phyloP scores from a whole-genome alignment of 768 basidiomycete genomes.

The Boletus tomentosulus region DNA sequence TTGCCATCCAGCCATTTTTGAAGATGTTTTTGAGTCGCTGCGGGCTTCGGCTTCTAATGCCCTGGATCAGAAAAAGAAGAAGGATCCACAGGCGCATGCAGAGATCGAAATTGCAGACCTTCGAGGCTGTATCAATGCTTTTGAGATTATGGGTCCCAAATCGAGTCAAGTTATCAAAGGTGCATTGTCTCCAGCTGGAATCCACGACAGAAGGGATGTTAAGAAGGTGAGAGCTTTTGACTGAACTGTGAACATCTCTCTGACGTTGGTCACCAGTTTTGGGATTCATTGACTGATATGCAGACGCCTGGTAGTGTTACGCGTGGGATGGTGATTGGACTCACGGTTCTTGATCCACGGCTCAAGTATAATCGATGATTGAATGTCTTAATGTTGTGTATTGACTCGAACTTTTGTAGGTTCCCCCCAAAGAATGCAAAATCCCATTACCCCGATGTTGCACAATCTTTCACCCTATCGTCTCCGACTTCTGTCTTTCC shows the following conservation, averaged over 20 bases:
- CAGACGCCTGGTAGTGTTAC: slow-evolving; percentile 67
- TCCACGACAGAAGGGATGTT: slow-evolving; percentile 52
- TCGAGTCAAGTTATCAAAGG: slow-evolving; percentile 71
- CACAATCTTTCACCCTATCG: slow-evolving; percentile 22
- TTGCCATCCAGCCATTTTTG: slow-evolving; percentile 71
- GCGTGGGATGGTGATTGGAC: slow-evolving; percentile 71
- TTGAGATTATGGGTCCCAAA: slow-evolving; percentile 89
- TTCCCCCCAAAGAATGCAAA: slow-evolving; percentile 82
- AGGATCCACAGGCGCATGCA: slow-evolving; percentile 15
- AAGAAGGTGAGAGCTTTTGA: slow-evolving; percentile 41
- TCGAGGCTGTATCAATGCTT: slow-evolving; percentile 66
- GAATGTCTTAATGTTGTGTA: neutral
- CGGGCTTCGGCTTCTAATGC: slow-evolving; percentile 46
- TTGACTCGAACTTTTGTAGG: slow-evolving; percentile 34
- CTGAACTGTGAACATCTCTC: neutral
- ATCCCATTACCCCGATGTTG: slow-evolving; percentile 27
- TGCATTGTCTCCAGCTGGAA: slow-evolving; percentile 46
- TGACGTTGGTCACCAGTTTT: slow-evolving; percentile 31
- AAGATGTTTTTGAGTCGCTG: slow-evolving; percentile 51
- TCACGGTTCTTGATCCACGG: slow-evolving; percentile 82
- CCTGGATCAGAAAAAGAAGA: slow-evolving; percentile 36
- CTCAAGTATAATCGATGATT: slow-evolving; percentile 53
- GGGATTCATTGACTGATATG: slow-evolving; percentile 56
- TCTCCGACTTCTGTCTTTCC: slow-evolving; percentile 44
- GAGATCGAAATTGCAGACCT: slow-evolving; percentile 69